Base-by-base conservation (phyloP, 1,284 basidiomycete species). In the Sanghuangporus weigelae region DNA sequence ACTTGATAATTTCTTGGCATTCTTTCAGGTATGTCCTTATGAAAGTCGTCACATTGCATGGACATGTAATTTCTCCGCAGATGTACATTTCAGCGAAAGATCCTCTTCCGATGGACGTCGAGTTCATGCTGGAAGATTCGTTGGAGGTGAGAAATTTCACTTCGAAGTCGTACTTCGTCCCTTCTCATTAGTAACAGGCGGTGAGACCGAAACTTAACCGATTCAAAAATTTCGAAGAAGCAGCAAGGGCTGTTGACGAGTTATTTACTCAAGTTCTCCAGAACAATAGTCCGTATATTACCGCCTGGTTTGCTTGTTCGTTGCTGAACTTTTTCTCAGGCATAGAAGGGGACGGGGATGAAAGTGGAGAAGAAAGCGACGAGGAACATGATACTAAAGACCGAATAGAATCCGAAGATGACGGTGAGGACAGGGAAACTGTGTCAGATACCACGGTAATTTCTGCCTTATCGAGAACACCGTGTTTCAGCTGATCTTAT, bases 51-150 rank as follows among this genome's bases (percentile, higher is more conserved):
- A 12, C n/a, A 62, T 26, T 19, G n/a, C 44, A 35, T 49, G 16
- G 42, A 46, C n/a, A 48, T 35, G 11, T 40, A n/a, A 44, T 62
- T 19, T 40, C 51, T 42, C 50, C 35, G 54, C 68, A 96, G 93
- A 86, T 95, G 66, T 98, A 97, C 74, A 81, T 93, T 4, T 79
- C 90, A 12, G 93, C 92, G 79, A 99, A 99, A 77, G 81, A 88
- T 23, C 80, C 88, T 10, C 74, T 96, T 48, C 92, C 97, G 0
- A 96, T 98, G 93, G 97, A 99, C 66, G 89, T 98, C 16, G 96
- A 97, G 64, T 99, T 98, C 73, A 96, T 98, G 94, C 75, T 98
- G 8, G 86, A 87, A 2, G 96, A 98, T 73, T 96, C 96, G 0
- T 76, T 98, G 11, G 96, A 98, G 78, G 92, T 92, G 68, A 69